Conservation (phyloP, 2,329 filamentous ascomycete genomes). For the Hypocreales sp. region DNA sequence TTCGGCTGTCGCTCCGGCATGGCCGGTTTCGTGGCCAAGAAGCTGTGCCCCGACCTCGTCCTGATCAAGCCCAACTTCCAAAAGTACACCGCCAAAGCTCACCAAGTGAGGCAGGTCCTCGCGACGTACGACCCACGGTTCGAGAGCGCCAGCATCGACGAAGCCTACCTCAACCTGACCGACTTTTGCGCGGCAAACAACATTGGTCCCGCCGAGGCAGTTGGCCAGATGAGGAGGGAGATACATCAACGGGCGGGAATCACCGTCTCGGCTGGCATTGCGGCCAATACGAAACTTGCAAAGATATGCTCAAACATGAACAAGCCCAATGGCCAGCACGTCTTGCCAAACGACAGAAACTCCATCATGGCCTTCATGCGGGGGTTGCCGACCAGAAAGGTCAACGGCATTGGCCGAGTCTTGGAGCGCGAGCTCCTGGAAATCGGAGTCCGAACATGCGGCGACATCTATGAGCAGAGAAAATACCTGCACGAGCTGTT, state of each 20-base stretch:
- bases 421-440: slow-evolving; percentile 83
- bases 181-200: slow-evolving; percentile 59
- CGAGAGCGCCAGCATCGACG: slow-evolving; percentile 87
- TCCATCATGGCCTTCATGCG: slow-evolving; percentile 78
- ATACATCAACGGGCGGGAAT: slow-evolving; percentile 64
- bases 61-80: slow-evolving; percentile 73
- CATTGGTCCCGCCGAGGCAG: slow-evolving; percentile 55
- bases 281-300: slow-evolving; percentile 80
- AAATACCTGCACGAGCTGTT: slow-evolving; percentile 64
- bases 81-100: slow-evolving; percentile 83
- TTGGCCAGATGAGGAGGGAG: slow-evolving; percentile 63
- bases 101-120: slow-evolving; percentile 70
- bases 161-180: slow-evolving; percentile 93
- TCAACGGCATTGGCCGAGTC: slow-evolving; percentile 89
- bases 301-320: slow-evolving; percentile 95
- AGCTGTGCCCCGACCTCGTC: slow-evolving; percentile 76
- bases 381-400: slow-evolving; percentile 69
- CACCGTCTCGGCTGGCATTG: slow-evolving; percentile 88
- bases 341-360: slow-evolving; percentile 53
- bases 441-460: slow-evolving; percentile 75
- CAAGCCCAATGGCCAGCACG: slow-evolving; percentile 89
- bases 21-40: slow-evolving; percentile 90
- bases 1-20: slow-evolving; percentile 90
- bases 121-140: slow-evolving; percentile 81
- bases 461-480: slow-evolving; percentile 68